Evolutionary conservation across 2,329 filamentous ascomycete genomes (phyloP), one percentile per base, ranked within the genome.

Genomic region (Nigrospora sphaerica): DNA sequence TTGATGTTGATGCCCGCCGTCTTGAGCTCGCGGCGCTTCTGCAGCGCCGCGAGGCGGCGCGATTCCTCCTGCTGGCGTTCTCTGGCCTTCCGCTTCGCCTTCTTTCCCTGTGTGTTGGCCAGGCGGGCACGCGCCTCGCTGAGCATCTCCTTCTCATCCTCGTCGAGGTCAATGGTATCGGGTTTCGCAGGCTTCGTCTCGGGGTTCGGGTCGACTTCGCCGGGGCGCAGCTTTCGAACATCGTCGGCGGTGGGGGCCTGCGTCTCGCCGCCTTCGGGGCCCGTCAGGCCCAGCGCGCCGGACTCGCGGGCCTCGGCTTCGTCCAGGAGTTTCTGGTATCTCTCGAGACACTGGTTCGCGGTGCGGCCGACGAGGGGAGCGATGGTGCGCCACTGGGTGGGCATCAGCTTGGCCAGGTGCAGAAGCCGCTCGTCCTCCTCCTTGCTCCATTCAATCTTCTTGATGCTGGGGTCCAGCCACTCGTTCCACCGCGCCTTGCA

Each of bases 111-210:
- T 12, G 93, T 97, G 61, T 98, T 98, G 52, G 93, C 93, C 53
- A 98, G 73, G 70, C 93, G 89, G 46, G 93, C 93, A 62, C 93
- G 88, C 56, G 93, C 93, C 71, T 98, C 93, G 63, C 91, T 96
- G 60, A 98, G 70, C 93, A 98, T 98, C 69, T 98, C 93, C 73
- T 98, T 97, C 68, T 98, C 93, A 62, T 98, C 93, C 65, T 98
- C 93, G 63, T 98, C 93, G 59, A 98, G 82, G 67, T 98, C 93
- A 63, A 98, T 93, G 6, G 93, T 96, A 66, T 98, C 93, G 35
- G 93, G 93, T 49, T 91, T 80, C 33, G 93, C 93, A 46, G 93
- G 93, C 66, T 96, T 96, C 56, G 87, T 93, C 68, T 98, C 93
- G 11, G 93, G 90, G 60, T 97, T 92, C n/a, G 92, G 91, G 58